A percentile compares a stretch with the other conserved stretches of the same genome.
These are phyloP conservation scores for Chrysoporthe austroafricana DNA, from an alignment of 2,329 filamentous ascomycete species.

Conservation along the genomic window DNA sequence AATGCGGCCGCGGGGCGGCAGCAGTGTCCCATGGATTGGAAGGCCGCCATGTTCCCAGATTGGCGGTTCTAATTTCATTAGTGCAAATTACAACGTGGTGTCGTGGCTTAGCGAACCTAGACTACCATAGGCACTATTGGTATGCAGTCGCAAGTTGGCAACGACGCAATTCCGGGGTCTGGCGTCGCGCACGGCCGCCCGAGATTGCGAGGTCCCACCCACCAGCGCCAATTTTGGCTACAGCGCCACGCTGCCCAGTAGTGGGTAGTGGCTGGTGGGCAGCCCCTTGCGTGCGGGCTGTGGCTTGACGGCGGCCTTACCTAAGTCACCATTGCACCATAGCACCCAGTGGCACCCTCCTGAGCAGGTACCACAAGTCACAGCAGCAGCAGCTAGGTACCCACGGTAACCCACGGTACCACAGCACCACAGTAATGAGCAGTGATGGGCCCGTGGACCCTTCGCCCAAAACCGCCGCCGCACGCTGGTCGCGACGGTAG, in stretches of 20 bases:
- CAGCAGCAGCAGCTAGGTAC: too few relatives aligned
- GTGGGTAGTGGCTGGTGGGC: constrained; percentile 7
- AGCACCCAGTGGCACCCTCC: too few relatives aligned
- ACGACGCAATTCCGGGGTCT: not conserved
- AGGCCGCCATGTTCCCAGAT: not conserved
- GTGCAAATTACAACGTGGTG: constrained; percentile 18
- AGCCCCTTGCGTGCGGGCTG: not conserved
- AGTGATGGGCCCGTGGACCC: too few relatives aligned
- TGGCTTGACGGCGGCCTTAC: not conserved
- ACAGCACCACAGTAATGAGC: too few relatives aligned
- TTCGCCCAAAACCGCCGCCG: too few relatives aligned
- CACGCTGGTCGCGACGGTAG: too few relatives aligned
- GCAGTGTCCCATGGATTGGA: not conserved
- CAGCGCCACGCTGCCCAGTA: not conserved
- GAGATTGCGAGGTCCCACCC: not conserved
- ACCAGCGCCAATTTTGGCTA: not conserved
- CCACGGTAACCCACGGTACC: too few relatives aligned
- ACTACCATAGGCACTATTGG: constrained; percentile 2
- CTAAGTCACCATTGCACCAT: too few relatives aligned
- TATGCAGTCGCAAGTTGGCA: not conserved
- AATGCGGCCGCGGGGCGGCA: not conserved
- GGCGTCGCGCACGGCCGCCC: not conserved
- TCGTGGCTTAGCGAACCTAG: constrained; percentile 1
- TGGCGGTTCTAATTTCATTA: constrained; percentile 18
- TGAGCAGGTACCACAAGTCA: too few relatives aligned